Base-by-base conservation (phyloP, 1,284 basidiomycete genomes). In the Ceratorhiza oryzae-sativae region DNA sequence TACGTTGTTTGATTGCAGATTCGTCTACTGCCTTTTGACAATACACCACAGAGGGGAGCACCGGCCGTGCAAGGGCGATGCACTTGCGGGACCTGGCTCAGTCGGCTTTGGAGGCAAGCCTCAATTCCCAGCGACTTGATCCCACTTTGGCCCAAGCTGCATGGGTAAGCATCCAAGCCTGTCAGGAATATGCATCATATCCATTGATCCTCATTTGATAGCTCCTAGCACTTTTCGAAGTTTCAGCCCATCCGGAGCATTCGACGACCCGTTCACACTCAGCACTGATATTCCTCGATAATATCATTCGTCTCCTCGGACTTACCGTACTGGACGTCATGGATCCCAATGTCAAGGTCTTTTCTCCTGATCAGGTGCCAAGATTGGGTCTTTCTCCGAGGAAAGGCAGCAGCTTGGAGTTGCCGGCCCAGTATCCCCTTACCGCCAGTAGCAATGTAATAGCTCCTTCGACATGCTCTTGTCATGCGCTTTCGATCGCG, bases 191-290 rank as follows among this genome's bases (percentile, higher is more conserved):
- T 8, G 6, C n/a, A 13, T 13, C 4, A 20, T 42, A 30, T 18
- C 73, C 51, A 36, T 27, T 41, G 51, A 51, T 60, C 6, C 15
- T 2, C 10, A 20, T 51, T 76, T 63, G 5, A 39, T 76, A 91
- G 90, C 79, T 92, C 34, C 79, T 92, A 25, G 85, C 89, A 1
- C 80, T 91, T 72, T 92, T 91, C 75, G 90, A 92, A 77, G 80
- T 90, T 55, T 90, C 87, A 74, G 83, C 87, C 0, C 89, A 92
- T 77, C 90, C 89, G 10, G 76, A 82, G 41, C 86, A 90, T 77
- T 84, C 85, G 0, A 80, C 80, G 0, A 77, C 82, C 41, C 85
- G 90, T 34, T 83, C 85, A 46, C 80, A 81, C n/a, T 88, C 88
- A 20, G 81, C 87, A 5, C 79, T 91, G 79, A 73, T 83, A 56